Conservation (phyloP, 1,139 yeast genomes). For the Sugiyamaella xylanicola region DNA sequence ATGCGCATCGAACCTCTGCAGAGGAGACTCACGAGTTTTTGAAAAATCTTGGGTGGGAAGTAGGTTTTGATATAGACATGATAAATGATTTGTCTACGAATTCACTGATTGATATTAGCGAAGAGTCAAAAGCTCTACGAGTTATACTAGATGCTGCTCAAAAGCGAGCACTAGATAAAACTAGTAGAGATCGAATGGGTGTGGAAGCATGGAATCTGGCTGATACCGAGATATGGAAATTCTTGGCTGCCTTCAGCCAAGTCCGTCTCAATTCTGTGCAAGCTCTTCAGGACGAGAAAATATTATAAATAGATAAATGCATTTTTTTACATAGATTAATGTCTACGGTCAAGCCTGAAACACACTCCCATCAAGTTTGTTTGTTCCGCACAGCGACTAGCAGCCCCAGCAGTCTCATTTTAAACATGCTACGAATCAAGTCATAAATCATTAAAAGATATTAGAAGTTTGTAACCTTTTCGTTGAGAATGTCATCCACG, state of each 20-base stretch:
- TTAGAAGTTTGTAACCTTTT: constrained; percentile 1
- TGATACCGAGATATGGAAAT: constrained; percentile 38
- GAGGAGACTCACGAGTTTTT: constrained; percentile 23
- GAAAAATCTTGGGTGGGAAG: constrained; percentile 30
- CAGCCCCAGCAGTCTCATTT: too few species aligned
- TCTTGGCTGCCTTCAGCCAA: constrained; percentile 24
- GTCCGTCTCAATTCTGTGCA: constrained; percentile 12
- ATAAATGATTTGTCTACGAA: constrained; percentile 2
- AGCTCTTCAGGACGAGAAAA: background rate
- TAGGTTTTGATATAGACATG: constrained; percentile 29
- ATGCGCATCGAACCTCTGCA: constrained; percentile 14
- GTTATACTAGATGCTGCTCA: constrained; percentile 19
- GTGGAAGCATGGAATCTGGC: constrained; percentile 36
- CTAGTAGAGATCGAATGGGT: constrained; percentile 19
- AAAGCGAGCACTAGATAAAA: constrained; percentile 19
- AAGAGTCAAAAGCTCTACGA: background rate
- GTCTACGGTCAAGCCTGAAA: background rate
- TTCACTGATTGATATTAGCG: background rate
- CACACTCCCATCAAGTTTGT: too few species aligned
- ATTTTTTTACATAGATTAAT: constrained; percentile 3
- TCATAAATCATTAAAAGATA: background rate
- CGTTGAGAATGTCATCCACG: constrained; percentile 16
- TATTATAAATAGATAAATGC: background rate
- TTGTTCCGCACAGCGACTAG: too few species aligned
- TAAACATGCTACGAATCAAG: background rate